phyloP scores from a whole-genome alignment of 1,284 basidiomycete species.

The Leccinum pachyderme region DNA sequence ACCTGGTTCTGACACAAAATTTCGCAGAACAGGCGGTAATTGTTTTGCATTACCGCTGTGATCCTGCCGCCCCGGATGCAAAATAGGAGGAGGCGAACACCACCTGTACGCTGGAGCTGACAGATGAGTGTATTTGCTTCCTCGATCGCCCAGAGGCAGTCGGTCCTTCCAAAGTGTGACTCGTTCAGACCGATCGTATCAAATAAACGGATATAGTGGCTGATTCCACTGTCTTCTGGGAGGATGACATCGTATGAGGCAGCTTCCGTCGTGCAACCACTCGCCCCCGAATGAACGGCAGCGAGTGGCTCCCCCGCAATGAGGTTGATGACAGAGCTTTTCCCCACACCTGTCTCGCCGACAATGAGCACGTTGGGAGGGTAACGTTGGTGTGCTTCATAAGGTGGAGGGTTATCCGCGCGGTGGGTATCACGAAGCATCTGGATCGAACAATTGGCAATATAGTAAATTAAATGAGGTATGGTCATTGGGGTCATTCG shows the following conservation, averaged over 20 bases:
- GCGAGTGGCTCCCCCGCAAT: constrained; percentile 21
- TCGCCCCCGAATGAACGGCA: constrained; percentile 12
- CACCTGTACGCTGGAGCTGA: constrained; percentile 25
- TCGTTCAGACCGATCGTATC: constrained; percentile 27
- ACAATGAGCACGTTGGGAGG: constrained; percentile 26
- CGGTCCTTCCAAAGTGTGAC: constrained; percentile 13
- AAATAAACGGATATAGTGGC: constrained; percentile 21
- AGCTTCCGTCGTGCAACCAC: constrained; percentile 18
- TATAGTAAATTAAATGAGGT: constrained; percentile 1
- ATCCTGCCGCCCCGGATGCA: constrained; percentile 31
- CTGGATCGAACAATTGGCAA: constrained; percentile 8
- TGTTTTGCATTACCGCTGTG: constrained; percentile 18
- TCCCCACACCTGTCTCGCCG: constrained; percentile 25
- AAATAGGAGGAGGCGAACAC: constrained; percentile 30
- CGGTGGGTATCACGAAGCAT: constrained; percentile 5
- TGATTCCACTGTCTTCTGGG: constrained; percentile 3
- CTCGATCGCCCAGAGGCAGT: constrained; percentile 20
- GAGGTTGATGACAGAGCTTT: constrained; percentile 28
- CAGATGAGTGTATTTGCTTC: constrained; percentile 22
- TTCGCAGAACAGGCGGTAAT: constrained; percentile 26
- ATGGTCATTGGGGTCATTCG: background rate
- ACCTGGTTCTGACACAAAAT: constrained; percentile 28
- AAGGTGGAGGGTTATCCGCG: constrained; percentile 18
- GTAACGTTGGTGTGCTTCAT: constrained; percentile 8
- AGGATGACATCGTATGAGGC: constrained; percentile 20